Percentiles rank a stretch among this genome's conserved stretches.
These are phyloP conservation scores for Penicillium occitanis DNA, from an alignment of 2,329 filamentous ascomycete genomes.

Conservation along the genomic window DNA sequence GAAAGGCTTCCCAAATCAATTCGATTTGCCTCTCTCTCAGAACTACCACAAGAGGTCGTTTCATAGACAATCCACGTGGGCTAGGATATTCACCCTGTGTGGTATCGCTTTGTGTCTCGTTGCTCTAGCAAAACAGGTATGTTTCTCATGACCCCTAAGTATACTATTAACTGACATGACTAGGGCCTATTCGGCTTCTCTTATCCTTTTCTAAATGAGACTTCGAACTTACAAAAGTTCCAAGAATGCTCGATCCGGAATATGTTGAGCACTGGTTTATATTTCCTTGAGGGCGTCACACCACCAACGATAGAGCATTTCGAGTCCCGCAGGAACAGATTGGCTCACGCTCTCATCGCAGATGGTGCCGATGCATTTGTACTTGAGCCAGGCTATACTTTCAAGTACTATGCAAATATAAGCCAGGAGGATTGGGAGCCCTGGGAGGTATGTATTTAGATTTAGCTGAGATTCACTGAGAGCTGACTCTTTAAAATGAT, in stretches of 20 bases:
- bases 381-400: constrained; percentile 64
- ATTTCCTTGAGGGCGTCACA: constrained; percentile 52
- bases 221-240: constrained; percentile 26
- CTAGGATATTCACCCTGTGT: background rate
- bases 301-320: constrained; percentile 56
- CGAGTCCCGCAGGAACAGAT: constrained; percentile 54
- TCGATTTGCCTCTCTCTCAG: background rate
- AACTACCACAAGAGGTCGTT: background rate
- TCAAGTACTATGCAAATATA: constrained; percentile 64
- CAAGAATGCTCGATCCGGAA: constrained; percentile 56
- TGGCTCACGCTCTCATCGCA: constrained; percentile 55
- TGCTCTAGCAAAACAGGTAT: background rate
- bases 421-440: constrained; percentile 63
- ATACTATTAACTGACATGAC: too few species aligned
- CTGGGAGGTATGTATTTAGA: constrained; percentile 46
- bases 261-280: constrained; percentile 47
- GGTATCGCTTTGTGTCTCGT: background rate
- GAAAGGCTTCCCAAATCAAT: background rate
- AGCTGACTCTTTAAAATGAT: background rate
- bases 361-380: constrained; percentile 59
- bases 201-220: background rate
- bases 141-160: background rate
- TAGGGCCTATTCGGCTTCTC: background rate
- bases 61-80: background rate
- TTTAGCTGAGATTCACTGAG: background rate